phyloP scores from a whole-genome alignment of 2,329 filamentous ascomycete genomes.

The Epichloe brachyelytri region DNA sequence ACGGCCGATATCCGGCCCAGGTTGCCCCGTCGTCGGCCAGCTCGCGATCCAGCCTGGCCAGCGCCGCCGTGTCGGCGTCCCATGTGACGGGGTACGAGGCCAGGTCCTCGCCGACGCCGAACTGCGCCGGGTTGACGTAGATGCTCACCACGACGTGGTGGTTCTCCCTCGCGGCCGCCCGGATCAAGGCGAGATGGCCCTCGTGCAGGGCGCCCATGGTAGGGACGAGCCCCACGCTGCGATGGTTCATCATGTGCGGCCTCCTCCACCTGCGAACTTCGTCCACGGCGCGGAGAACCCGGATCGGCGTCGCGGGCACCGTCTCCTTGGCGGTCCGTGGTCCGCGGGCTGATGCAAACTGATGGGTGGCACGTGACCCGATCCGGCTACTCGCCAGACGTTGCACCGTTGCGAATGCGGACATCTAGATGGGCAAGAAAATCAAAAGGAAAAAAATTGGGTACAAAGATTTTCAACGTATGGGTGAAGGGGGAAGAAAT shows the following conservation, averaged over 20 bases:
- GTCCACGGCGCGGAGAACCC: conserved; percentile 63
- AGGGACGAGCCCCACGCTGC: conserved; percentile 75
- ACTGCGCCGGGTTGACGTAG: conserved; percentile 95
- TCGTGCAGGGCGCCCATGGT: conserved; percentile 97
- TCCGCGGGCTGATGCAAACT: conserved; percentile 10
- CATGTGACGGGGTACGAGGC: conserved; percentile 83
- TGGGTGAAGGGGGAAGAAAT: background rate
- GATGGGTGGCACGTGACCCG: conserved; percentile 1
- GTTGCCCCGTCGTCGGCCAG: conserved; percentile 48
- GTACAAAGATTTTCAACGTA: no score
- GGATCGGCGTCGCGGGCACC: conserved; percentile 46
- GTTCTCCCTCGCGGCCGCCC: conserved; percentile 71
- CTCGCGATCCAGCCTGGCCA: conserved; percentile 58
- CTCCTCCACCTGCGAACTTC: conserved; percentile 57
- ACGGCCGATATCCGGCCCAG: conserved; percentile 65
- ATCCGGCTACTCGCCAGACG: background rate
- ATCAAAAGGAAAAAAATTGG: no score
- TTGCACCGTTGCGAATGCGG: background rate
- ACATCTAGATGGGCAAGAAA: no score
- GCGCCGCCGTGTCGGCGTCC: conserved; percentile 57
- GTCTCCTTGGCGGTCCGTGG: conserved; percentile 23
- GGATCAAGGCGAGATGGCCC: conserved; percentile 77
- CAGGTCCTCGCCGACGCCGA: conserved; percentile 79
- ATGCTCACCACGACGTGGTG: conserved; percentile 81
- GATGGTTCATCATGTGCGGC: conserved; percentile 50